phyloP scores from a whole-genome alignment of 2,329 filamentous ascomycete genomes.

The Emergomyces orientalis region DNA sequence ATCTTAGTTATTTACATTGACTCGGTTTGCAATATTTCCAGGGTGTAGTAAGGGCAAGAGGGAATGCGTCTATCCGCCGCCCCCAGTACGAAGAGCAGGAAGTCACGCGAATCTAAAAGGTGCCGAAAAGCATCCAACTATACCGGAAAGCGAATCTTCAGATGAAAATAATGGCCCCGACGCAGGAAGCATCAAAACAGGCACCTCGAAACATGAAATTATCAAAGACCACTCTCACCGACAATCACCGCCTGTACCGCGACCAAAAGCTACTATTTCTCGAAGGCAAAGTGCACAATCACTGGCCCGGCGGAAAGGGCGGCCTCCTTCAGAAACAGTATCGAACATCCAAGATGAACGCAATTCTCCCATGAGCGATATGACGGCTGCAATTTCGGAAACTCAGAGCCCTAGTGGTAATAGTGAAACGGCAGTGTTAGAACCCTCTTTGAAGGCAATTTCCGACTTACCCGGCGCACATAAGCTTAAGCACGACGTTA shows the following conservation, averaged over 20 bases:
- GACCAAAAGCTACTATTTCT: constrained; percentile 18
- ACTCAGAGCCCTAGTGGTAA: constrained; percentile 24
- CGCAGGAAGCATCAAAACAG: constrained; percentile 31
- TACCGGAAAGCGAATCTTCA: constrained; percentile 43
- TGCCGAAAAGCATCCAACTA: constrained; percentile 30
- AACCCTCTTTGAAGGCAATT: constrained; percentile 18
- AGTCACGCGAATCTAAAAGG: constrained; percentile 37
- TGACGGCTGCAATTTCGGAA: constrained; percentile 30
- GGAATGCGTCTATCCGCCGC: constrained; percentile 79
- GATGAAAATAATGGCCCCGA: constrained; percentile 39
- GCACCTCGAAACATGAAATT: constrained; percentile 32
- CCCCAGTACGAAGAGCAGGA: constrained; percentile 38
- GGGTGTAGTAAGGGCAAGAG: constrained; percentile 87
- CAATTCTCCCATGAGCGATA: constrained; percentile 45
- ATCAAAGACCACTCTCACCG: constrained; percentile 24
- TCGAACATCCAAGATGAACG: constrained; percentile 37
- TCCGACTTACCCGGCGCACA: constrained; percentile 20
- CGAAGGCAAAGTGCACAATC: constrained; percentile 27
- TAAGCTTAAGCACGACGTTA: constrained; percentile 53
- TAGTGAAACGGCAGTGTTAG: constrained; percentile 9
- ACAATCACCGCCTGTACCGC: constrained; percentile 19
- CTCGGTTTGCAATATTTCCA: constrained; percentile 21
- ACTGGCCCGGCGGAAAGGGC: constrained; percentile 19
- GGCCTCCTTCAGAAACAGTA: constrained; percentile 26
- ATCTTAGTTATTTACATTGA: constrained; percentile 13